Conservation (phyloP, 2,329 filamentous ascomycete species). For the Didymella sp. region DNA sequence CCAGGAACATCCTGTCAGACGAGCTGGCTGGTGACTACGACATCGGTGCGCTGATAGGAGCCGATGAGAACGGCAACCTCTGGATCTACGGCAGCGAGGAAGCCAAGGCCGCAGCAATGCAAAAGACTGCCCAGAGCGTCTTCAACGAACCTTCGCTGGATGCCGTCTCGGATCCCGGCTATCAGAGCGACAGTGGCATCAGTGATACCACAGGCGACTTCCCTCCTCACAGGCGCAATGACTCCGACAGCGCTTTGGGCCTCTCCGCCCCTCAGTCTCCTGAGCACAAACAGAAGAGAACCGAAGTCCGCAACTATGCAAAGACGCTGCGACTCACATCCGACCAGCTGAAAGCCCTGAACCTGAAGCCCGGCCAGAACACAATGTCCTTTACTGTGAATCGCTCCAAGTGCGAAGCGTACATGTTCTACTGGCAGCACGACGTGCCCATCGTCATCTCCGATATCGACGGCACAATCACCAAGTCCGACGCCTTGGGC, state of each 20-base stretch:
- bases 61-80: conserved; percentile 94
- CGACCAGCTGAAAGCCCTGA: conserved; percentile 87
- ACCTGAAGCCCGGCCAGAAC: conserved; percentile 86
- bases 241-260: conserved; percentile 73
- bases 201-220: conserved; percentile 65
- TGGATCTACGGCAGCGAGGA: conserved; percentile 99
- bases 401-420: conserved; percentile 86
- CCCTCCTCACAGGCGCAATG: conserved; percentile 66
- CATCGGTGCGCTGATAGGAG: conserved; percentile 92
- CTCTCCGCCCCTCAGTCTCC: conserved; percentile 65
- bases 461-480: conserved; percentile 98
- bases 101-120: conserved; percentile 86
- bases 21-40: conserved; percentile 95
- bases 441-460: conserved; percentile 95
- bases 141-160: conserved; percentile 66
- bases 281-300: conserved; percentile 53
- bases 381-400: conserved; percentile 97
- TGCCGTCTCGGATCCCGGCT: conserved; percentile 89
- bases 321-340: conserved; percentile 96
- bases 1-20: conserved; percentile 88
- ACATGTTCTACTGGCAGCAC: conserved; percentile 92
- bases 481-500: conserved; percentile 92
- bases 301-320: conserved; percentile 86
- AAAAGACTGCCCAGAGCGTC: conserved; percentile 61
- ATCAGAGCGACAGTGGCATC: conserved; percentile 82